Evolutionary conservation across 176 grass and related monocot genomes (phyloP).

Genomic region (Hordeum vulgare): MorexV3_pseudomolecules_assembly NC_058521.1:47349408-47349907

Average conservation of each 20-base stretch:
- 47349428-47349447: not conserved
- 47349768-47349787: not conserved
- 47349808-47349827: not conserved
- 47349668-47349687: not conserved
- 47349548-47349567: not conserved
- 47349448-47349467: not conserved
- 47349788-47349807: not conserved
- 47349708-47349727: not conserved
- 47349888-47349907: not conserved
- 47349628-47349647: not conserved
- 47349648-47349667: not conserved
- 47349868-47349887: not conserved
- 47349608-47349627: slow-evolving; percentile 20
- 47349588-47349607: not conserved
- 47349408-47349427: not conserved
- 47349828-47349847: not conserved
- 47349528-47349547: not conserved
- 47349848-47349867: not conserved
- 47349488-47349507: not conserved
- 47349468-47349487: not conserved
- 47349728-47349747: not conserved
- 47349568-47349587: not conserved
- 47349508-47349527: not conserved
- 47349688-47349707: not conserved
- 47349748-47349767: not conserved